phyloP scores from a whole-genome alignment of 1,284 basidiomycete genomes.

The Kwoniella shivajii region DNA sequence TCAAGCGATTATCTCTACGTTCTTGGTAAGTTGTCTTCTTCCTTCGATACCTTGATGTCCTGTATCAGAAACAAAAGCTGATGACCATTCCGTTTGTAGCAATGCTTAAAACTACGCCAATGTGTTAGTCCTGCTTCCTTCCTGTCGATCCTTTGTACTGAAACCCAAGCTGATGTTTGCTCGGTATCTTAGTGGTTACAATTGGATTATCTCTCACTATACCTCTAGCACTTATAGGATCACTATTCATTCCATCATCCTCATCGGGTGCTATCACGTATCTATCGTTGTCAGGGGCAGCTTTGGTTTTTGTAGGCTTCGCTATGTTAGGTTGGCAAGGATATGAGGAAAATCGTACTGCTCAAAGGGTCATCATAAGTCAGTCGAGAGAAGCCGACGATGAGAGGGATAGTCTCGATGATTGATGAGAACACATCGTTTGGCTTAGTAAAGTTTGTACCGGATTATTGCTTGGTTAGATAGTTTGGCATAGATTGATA shows the following conservation, averaged over 20 bases:
- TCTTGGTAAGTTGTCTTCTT: slow-evolving; percentile 31
- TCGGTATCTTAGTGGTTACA: slow-evolving; percentile 79
- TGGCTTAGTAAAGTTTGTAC: too few relatives aligned
- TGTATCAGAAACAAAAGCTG: too few relatives aligned
- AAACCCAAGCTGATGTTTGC: background rate
- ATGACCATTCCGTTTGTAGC: slow-evolving; percentile 54
- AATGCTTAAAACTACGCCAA: slow-evolving; percentile 95
- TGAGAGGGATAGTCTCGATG: too few relatives aligned
- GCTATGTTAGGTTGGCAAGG: slow-evolving; percentile 51
- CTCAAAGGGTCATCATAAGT: slow-evolving; percentile 4
- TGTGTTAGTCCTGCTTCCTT: slow-evolving; percentile 49
- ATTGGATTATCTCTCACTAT: slow-evolving; percentile 95
- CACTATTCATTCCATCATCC: slow-evolving; percentile 40
- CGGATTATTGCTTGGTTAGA: too few relatives aligned
- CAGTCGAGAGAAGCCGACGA: too few relatives aligned
- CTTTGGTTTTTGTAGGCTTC: slow-evolving; percentile 62
- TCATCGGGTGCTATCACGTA: slow-evolving; percentile 57
- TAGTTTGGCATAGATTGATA: too few relatives aligned
- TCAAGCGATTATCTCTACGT: slow-evolving; percentile 86
- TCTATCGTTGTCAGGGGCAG: slow-evolving; percentile 62
- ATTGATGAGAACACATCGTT: too few relatives aligned
- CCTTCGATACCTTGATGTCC: background rate
- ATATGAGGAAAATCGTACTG: slow-evolving; percentile 30
- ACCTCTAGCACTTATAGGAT: slow-evolving; percentile 53
- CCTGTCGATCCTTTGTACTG: too few relatives aligned